phyloP scores from a whole-genome alignment of 164 flowering plant species.

The Magnolia sinica region DNA sequence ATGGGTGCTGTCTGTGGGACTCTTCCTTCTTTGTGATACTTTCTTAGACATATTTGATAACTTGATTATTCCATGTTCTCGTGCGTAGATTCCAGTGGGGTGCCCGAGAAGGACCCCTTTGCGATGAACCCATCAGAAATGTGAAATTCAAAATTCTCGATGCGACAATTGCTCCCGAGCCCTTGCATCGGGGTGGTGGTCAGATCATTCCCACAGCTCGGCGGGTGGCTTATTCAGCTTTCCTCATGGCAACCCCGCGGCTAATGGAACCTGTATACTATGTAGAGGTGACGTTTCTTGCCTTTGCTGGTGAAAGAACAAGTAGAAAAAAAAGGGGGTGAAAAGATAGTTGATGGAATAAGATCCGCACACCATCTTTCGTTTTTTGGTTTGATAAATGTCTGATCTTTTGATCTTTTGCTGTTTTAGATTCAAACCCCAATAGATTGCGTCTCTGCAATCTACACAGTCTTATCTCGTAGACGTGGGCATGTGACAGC shows the following conservation, averaged over 20 bases:
- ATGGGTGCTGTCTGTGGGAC: too few species aligned
- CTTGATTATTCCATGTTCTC: neutral
- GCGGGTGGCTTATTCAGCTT: constrained; percentile 94
- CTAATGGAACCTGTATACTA: constrained; percentile 98
- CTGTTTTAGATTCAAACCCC: constrained; percentile 95
- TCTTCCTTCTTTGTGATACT: too few species aligned
- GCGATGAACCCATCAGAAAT: constrained; percentile 98
- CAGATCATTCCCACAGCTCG: constrained; percentile 99
- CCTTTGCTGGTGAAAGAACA: neutral
- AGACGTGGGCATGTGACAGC: constrained; percentile 98
- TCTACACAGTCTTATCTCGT: constrained; percentile 91
- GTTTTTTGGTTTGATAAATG: neutral
- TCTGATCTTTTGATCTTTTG: neutral
- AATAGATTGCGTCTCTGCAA: constrained; percentile 93
- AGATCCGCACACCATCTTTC: neutral
- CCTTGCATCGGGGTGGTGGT: constrained; percentile 89
- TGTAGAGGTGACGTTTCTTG: constrained; percentile 60
- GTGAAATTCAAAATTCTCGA: constrained; percentile 97
- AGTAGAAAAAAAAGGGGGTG: neutral
- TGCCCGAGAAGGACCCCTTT: constrained; percentile 97
- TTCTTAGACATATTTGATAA: neutral
- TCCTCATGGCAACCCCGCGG: constrained; percentile 97
- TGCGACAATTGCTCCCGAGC: constrained; percentile 92
- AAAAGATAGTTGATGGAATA: neutral
- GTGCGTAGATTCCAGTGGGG: constrained; percentile 93